phyloP scores from a whole-genome alignment of 305 asterid genomes.

The Striga hermonthica region DNA sequence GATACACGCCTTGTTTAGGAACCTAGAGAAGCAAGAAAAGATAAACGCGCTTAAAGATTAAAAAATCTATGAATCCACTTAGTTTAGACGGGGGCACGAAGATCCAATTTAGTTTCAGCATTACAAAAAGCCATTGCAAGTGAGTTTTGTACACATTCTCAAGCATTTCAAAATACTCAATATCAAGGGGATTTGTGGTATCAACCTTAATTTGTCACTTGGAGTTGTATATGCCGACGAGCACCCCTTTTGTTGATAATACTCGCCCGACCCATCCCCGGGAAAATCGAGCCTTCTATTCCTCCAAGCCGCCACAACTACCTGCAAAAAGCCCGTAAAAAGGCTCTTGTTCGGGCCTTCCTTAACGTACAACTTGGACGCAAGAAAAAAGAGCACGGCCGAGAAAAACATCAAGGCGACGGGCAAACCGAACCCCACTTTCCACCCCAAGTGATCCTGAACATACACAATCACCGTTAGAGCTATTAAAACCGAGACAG shows the following conservation, averaged over 20 bases:
- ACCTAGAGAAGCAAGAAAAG: conserved; percentile 32
- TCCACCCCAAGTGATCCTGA: conserved; percentile 61
- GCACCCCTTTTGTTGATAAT: conserved; percentile 44
- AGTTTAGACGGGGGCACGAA: no score
- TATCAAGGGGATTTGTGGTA: not conserved
- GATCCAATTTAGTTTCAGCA: not conserved
- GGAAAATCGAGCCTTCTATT: conserved; percentile 45
- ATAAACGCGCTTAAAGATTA: no score
- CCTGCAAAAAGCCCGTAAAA: conserved; percentile 44
- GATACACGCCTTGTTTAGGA: conserved; percentile 52
- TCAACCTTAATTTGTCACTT: conserved; percentile 44
- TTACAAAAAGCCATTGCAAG: not conserved
- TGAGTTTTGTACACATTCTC: no score
- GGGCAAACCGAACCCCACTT: conserved; percentile 62
- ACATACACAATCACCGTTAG: conserved; percentile 53
- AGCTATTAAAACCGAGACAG: conserved; percentile 48
- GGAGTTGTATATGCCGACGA: conserved; percentile 36
- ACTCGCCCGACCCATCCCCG: conserved; percentile 30
- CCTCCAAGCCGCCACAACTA: conserved; percentile 49
- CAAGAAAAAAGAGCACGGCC: conserved; percentile 43
- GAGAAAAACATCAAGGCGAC: conserved; percentile 51
- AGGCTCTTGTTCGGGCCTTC: conserved; percentile 40
- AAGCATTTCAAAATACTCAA: not conserved
- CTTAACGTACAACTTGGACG: conserved; percentile 50
- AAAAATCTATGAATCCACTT: not conserved